These are phyloP conservation scores for Tritrichomonas foetus DNA, from an alignment of 208 protist genomes.

Conservation along the genomic window DNA sequence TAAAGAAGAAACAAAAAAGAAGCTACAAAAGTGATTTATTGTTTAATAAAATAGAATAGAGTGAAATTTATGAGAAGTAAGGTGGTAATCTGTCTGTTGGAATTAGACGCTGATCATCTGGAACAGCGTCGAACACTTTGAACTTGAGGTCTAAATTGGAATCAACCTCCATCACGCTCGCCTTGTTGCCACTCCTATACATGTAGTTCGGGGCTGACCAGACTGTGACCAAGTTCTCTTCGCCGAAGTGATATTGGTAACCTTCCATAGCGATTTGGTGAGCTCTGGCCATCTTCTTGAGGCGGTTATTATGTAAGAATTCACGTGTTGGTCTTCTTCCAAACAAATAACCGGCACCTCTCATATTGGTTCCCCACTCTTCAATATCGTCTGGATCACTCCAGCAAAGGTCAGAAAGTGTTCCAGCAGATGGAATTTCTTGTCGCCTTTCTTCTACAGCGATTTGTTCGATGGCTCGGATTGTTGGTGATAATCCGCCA, in stretches of 20 bases:
- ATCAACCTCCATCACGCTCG: slow-evolving; percentile 71
- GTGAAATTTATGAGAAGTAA: slow-evolving; percentile 17
- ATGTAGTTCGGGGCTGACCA: slow-evolving; percentile 66
- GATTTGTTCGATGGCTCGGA: slow-evolving; percentile 75
- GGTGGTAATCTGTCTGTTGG: not conserved
- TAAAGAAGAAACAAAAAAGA: no score
- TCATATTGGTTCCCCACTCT: slow-evolving; percentile 85
- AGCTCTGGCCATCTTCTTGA: slow-evolving; percentile 75
- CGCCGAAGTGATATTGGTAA: slow-evolving; percentile 63
- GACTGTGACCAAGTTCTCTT: slow-evolving; percentile 60
- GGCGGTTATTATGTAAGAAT: slow-evolving; percentile 81
- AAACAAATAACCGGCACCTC: slow-evolving; percentile 98
- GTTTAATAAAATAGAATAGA: no score
- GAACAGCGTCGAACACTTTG: not conserved
- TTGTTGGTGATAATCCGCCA: slow-evolving; percentile 69
- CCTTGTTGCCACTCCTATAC: slow-evolving; percentile 61
- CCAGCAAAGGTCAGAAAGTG: slow-evolving; percentile 80
- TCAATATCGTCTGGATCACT: slow-evolving; percentile 88
- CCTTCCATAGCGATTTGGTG: slow-evolving; percentile 66
- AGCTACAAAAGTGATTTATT: no score
- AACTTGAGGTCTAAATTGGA: slow-evolving; percentile 65
- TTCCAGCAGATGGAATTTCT: slow-evolving; percentile 31
- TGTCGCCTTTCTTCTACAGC: slow-evolving; percentile 67
- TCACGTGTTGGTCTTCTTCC: slow-evolving; percentile 69
- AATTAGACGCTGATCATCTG: not conserved